Evolutionary conservation across 164 flowering plant genomes (phyloP).

Genomic region (Echeveria elegans): DNA sequence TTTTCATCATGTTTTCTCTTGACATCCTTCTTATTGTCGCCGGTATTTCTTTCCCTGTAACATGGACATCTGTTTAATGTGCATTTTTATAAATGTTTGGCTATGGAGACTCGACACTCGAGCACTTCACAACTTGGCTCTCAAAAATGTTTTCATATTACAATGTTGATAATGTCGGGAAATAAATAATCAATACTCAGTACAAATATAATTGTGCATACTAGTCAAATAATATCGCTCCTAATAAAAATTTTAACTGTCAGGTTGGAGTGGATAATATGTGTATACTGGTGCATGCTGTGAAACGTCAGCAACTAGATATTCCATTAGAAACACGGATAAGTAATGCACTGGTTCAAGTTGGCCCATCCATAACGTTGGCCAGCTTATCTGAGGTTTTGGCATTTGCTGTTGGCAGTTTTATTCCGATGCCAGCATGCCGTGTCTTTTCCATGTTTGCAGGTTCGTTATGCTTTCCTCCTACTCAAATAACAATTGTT

Average conservation of each 20-base stretch:
- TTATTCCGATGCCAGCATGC: constrained; percentile 98
- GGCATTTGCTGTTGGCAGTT: constrained; percentile 97
- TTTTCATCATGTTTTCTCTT: background rate
- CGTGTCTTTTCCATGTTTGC: constrained; percentile 99
- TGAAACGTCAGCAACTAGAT: constrained; percentile 72
- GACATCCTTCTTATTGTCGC: background rate
- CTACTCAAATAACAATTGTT: background rate
- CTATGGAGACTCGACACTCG: background rate
- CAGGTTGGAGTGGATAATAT: constrained; percentile 99
- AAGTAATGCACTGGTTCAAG: constrained; percentile 92
- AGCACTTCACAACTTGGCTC: background rate
- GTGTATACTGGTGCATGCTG: constrained; percentile 95
- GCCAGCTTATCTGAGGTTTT: constrained; percentile 90
- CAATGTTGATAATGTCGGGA: no score
- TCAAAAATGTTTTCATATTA: background rate
- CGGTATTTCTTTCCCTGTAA: background rate
- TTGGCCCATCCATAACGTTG: constrained; percentile 94
- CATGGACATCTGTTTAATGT: background rate
- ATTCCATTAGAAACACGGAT: constrained; percentile 76
- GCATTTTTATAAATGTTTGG: background rate
- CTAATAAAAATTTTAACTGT: background rate
- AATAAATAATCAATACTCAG: no score
- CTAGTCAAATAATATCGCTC: background rate
- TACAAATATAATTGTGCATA: background rate
- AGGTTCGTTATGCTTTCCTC: constrained; percentile 29